Conservation (phyloP, 2,329 filamentous ascomycete species). For the Aureobasidium sp. region DNA sequence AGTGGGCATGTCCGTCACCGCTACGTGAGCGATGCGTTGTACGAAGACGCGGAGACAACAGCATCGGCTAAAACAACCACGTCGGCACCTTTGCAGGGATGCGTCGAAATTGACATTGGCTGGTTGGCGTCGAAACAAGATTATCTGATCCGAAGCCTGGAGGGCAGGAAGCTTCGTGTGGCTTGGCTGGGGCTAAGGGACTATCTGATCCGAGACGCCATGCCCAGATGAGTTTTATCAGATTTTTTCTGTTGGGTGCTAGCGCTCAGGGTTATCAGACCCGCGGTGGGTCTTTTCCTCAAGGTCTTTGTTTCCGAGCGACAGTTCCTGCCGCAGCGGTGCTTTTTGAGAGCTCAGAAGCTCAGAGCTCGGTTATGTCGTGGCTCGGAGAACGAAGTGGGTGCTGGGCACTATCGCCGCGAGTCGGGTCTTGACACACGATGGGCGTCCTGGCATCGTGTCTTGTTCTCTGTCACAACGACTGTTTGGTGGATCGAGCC, state of each 20-base stretch:
- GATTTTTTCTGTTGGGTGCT: slow-evolving; percentile 9
- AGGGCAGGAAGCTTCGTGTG: not conserved
- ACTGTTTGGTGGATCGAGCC: not conserved
- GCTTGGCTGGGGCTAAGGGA: not conserved
- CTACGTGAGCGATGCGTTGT: not conserved
- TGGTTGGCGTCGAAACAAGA: not conserved
- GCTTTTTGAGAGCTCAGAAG: not conserved
- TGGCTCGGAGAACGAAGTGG: not conserved
- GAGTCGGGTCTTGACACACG: not conserved
- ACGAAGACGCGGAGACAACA: not conserved
- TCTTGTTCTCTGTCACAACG: not conserved
- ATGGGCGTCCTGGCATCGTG: not conserved
- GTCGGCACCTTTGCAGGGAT: not conserved
- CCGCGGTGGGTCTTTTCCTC: not conserved
- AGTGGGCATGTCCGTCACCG: not conserved
- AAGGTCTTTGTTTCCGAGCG: not conserved
- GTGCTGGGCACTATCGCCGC: not conserved
- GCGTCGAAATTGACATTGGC: not conserved
- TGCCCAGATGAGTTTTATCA: slow-evolving; percentile 7
- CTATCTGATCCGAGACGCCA: not conserved
- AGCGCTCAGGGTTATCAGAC: slow-evolving; percentile 12
- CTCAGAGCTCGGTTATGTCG: not conserved
- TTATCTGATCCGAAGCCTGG: slow-evolving; percentile 15
- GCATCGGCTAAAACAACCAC: not conserved
- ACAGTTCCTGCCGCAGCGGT: not conserved